Percentiles rank a stretch among this genome's conserved stretches.
These are phyloP conservation scores for Salix brachista DNA, from an alignment of 345 rosid species.

Conservation along the genomic window DNA sequence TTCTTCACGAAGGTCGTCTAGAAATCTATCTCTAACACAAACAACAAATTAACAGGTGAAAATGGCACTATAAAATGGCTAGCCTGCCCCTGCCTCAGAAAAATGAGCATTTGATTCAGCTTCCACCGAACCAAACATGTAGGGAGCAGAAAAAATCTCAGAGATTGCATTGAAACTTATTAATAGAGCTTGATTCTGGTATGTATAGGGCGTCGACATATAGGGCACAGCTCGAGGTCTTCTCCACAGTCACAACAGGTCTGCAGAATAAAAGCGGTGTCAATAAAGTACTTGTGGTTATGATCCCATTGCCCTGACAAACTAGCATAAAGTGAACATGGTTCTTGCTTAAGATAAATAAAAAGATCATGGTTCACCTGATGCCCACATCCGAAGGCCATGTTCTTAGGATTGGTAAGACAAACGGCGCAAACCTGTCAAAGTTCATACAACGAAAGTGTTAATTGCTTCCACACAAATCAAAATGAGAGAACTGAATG, in stretches of 20 bases:
- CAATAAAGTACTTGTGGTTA: neutral
- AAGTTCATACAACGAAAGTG: neutral
- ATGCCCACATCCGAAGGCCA: slow-evolving; percentile 91
- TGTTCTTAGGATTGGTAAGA: slow-evolving; percentile 49
- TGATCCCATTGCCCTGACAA: neutral
- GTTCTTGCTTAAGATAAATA: neutral
- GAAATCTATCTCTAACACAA: neutral
- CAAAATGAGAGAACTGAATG: neutral
- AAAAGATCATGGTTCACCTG: slow-evolving; percentile 38
- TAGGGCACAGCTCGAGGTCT: slow-evolving; percentile 61
- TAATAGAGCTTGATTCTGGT: slow-evolving; percentile 69
- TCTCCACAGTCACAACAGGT: slow-evolving; percentile 76
- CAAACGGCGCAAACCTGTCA: slow-evolving; percentile 72
- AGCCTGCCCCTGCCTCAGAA: slow-evolving; percentile 3
- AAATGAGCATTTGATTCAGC: slow-evolving; percentile 3
- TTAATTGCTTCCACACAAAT: neutral
- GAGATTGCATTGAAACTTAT: neutral
- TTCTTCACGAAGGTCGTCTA: neutral
- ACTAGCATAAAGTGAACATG: neutral
- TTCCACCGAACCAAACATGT: neutral
- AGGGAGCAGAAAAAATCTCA: neutral
- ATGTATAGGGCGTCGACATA: slow-evolving; percentile 54
- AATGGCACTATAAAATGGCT: neutral
- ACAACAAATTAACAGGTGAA: neutral
- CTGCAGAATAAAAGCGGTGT: slow-evolving; percentile 25